Evolutionary conservation across 2,329 filamentous ascomycete species (phyloP), one percentile per base, ranked within the genome.

Genomic region (Penicillium sumatraense): DNA sequence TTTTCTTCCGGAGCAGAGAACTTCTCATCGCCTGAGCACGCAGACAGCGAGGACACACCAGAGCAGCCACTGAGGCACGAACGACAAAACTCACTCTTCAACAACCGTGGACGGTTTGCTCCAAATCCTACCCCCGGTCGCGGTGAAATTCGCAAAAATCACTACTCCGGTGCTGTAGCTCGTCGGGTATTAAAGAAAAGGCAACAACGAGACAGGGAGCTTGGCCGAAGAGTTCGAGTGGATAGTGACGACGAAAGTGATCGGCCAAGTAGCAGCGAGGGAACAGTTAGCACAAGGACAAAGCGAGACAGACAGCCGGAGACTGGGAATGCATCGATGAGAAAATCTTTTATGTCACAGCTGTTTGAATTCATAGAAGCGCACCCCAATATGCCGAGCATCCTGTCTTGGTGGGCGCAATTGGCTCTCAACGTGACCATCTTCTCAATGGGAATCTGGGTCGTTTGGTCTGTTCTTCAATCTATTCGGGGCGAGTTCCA

Each of bases 401-500:
- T 88, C 24, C 77, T 90, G 14, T 86, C 86, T 16, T 87, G 81
- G 74, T 89, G 87, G 75, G 81, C 85, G 11, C 86, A 89, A 68
- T 77, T 89, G 44, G 66, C 77, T 29, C 77, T 83, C 53, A 83
- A 83, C 54, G 65, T 78, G 41, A 75, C 78, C 48, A 71, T 84
- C 21, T 77, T 81, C 29, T 72, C 72, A 11, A 65, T 81, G 1
- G 73, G 75, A 3, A 76, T 82, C 36, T 93, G 89, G 72, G 79
- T 91, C 40, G 80, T 90, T 29, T 91, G 88, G 76, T 81, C 83
- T 1, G 83, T 91, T 63, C 84, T 90, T 61, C 78, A 81, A 13
- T 88, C 89, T 8, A 86, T 95, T 49, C 86, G 87, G 13, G 81
- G 83, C 21, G 93, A 97, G 70, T 87, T 96, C 29, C 80, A 86